Conservation (phyloP, 1,284 basidiomycete genomes). For the Cystobasidium pallidum region DNA sequence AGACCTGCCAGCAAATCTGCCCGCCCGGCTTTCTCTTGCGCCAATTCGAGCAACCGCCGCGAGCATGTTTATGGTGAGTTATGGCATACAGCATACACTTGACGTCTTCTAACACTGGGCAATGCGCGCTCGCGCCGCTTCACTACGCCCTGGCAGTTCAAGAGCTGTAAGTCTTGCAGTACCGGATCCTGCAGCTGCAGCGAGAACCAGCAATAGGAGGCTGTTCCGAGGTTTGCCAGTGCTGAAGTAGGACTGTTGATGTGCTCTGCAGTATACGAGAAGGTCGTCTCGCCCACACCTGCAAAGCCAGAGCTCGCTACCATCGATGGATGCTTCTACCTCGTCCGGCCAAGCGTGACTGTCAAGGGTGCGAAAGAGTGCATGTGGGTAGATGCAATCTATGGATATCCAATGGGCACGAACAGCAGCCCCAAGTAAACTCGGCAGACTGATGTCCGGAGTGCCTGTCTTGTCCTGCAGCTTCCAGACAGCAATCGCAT, state of each 20-base stretch:
- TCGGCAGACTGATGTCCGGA: background rate
- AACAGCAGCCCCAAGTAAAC: background rate
- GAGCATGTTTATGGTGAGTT: slow-evolving; percentile 19
- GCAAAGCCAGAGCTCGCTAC: slow-evolving; percentile 92
- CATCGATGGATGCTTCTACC: slow-evolving; percentile 88
- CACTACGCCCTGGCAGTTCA: background rate
- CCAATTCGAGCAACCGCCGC: background rate
- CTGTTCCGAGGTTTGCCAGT: background rate
- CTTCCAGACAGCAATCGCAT: slow-evolving; percentile 93
- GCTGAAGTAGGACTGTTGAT: background rate
- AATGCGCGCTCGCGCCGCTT: background rate
- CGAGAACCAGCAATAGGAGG: background rate
- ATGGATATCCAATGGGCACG: background rate
- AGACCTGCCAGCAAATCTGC: background rate
- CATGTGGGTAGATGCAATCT: slow-evolving; percentile 72
- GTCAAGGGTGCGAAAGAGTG: slow-evolving; percentile 92
- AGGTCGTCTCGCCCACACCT: slow-evolving; percentile 56
- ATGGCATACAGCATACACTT: no score
- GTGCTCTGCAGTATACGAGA: slow-evolving; percentile 24
- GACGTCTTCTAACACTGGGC: background rate
- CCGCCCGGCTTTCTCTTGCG: background rate
- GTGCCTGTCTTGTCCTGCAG: slow-evolving; percentile 60
- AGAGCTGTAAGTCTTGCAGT: slow-evolving; percentile 5
- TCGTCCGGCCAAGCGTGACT: slow-evolving; percentile 84
- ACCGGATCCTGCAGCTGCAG: background rate